Evolutionary conservation across 106 monocot species (phyloP).

Genomic region (Gastrodia elata): DNA sequence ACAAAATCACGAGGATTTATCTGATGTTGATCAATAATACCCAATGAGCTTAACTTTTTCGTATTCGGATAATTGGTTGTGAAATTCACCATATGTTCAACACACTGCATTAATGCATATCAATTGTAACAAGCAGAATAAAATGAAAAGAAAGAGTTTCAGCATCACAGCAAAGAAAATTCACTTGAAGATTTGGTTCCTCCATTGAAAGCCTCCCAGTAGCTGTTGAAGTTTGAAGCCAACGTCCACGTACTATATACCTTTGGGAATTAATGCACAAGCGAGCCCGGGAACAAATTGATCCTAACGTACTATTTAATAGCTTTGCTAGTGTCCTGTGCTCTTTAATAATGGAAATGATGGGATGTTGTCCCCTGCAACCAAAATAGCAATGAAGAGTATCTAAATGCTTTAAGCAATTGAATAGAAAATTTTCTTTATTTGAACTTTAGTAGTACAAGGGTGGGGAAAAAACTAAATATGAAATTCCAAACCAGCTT

Average conservation of each 20-base stretch:
- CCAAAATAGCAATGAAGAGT: constrained; percentile 1
- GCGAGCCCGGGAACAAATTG: constrained; percentile 71
- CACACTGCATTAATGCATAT: constrained; percentile 45
- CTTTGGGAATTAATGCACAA: constrained; percentile 71
- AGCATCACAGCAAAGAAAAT: not conserved
- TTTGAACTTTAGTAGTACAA: not conserved
- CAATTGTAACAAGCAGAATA: not conserved
- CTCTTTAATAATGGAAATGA: constrained; percentile 81
- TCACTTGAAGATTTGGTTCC: constrained; percentile 98
- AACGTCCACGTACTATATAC: constrained; percentile 75
- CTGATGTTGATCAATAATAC: constrained; percentile 33
- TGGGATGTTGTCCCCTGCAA: constrained; percentile 72
- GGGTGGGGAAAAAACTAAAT: not conserved
- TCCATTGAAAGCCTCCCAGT: constrained; percentile 96
- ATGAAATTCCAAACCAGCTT: not conserved
- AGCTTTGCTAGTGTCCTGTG: constrained; percentile 88
- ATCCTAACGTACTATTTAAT: constrained; percentile 82
- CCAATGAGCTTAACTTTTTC: constrained; percentile 19
- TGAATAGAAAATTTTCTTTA: no score
- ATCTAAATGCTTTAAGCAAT: not conserved
- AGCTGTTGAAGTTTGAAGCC: constrained; percentile 95
- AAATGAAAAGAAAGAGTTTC: not conserved
- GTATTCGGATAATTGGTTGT: constrained; percentile 22
- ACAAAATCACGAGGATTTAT: constrained; percentile 95
- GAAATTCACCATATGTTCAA: constrained; percentile 70